Evolutionary conservation across 2,329 filamentous ascomycete species (phyloP).

Genomic region (Penicillium sp.): DNA sequence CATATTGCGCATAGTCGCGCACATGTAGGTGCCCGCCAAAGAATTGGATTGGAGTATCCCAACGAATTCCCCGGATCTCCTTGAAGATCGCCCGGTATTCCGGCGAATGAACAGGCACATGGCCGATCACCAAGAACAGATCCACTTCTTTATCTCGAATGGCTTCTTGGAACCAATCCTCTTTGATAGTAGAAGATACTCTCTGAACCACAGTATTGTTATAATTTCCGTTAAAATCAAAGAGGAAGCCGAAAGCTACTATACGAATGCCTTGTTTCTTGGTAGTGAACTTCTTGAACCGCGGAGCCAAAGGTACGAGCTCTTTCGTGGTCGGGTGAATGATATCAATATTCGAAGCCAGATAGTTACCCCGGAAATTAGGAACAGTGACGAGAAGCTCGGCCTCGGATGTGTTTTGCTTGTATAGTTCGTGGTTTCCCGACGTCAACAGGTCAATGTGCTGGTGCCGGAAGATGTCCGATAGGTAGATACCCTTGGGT

Average conservation of each 20-base stretch:
- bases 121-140: slow-evolving; percentile 80
- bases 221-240: slow-evolving; percentile 85
- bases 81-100: slow-evolving; percentile 77
- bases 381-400: slow-evolving; percentile 80
- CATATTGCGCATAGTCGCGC: slow-evolving; percentile 77
- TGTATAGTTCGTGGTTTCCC: slow-evolving; percentile 95
- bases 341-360: slow-evolving; percentile 93
- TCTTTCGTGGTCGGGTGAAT: slow-evolving; percentile 69
- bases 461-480: slow-evolving; percentile 81
- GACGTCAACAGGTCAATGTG: slow-evolving; percentile 79
- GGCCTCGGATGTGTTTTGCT: slow-evolving; percentile 69
- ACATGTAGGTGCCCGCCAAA: slow-evolving; percentile 91
- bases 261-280: slow-evolving; percentile 83
- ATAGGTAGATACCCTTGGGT: slow-evolving; percentile 85
- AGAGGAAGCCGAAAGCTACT: slow-evolving; percentile 89
- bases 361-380: slow-evolving; percentile 74
- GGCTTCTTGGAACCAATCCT: slow-evolving; percentile 84
- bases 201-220: slow-evolving; percentile 85
- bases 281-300: slow-evolving; percentile 87
- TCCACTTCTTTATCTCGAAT: slow-evolving; percentile 77
- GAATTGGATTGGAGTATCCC: slow-evolving; percentile 82
- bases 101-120: slow-evolving; percentile 75
- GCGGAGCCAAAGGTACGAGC: slow-evolving; percentile 70
- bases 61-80: slow-evolving; percentile 72
- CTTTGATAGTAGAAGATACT: slow-evolving; percentile 75